Evolutionary conservation across 805 yeast genomes (phyloP).

Genomic region (Teunomyces tritomae): DNA sequence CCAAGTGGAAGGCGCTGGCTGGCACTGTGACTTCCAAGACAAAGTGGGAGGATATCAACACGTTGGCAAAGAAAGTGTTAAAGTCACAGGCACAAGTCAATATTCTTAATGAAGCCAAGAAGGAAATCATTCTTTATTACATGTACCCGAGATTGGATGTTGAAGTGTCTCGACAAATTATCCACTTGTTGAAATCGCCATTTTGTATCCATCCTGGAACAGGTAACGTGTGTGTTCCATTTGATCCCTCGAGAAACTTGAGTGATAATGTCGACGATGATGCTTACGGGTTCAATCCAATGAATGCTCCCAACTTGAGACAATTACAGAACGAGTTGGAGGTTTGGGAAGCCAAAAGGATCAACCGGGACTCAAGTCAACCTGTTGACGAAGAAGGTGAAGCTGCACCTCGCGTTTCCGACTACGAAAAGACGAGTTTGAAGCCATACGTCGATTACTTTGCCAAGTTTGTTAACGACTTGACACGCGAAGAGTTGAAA

Average conservation of each 20-base stretch:
- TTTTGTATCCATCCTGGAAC: constrained; percentile 97
- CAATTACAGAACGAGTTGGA: constrained; percentile 65
- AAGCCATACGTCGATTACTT: constrained; percentile 70
- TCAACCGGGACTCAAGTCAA: constrained; percentile 26
- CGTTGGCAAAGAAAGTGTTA: constrained; percentile 44
- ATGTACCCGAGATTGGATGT: constrained; percentile 91
- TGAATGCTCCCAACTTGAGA: constrained; percentile 71
- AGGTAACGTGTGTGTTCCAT: constrained; percentile 93
- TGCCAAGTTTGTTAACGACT: constrained; percentile 54
- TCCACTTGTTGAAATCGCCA: constrained; percentile 92
- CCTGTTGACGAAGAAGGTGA: constrained; percentile 20
- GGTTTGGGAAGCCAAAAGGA: constrained; percentile 38
- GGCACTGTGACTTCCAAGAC: constrained; percentile 45
- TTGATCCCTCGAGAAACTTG: constrained; percentile 46
- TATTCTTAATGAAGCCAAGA: constrained; percentile 65
- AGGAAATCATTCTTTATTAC: constrained; percentile 75
- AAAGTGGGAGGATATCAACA: constrained; percentile 80
- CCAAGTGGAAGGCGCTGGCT: constrained; percentile 50
- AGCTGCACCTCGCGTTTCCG: constrained; percentile 25
- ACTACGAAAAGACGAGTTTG: constrained; percentile 65
- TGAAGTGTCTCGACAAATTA: constrained; percentile 85
- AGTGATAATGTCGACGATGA: constrained; percentile 34
- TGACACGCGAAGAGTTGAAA: constrained; percentile 54
- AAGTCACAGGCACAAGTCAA: constrained; percentile 47
- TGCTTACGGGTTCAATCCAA: constrained; percentile 67